Percentiles rank a stretch among this genome's conserved stretches.
Conservation (phyloP, 106 monocot species). For the Posidonia australis region DNA sequence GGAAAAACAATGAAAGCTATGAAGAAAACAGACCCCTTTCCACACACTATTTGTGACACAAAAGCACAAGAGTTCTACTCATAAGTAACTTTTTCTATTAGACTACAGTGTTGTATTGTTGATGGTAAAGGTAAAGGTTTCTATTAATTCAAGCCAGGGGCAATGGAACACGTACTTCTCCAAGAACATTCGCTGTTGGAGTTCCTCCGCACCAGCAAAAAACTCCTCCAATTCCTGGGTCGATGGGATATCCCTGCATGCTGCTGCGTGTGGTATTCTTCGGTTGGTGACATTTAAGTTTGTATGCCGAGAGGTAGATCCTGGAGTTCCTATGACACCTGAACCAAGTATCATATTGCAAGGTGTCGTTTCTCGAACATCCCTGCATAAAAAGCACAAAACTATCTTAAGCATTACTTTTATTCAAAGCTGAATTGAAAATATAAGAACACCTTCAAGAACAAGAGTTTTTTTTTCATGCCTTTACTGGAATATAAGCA, state of each 20-base stretch:
- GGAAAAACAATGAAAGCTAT: too few relatives aligned
- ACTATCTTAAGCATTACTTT: too few relatives aligned
- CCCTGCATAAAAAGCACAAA: conserved; percentile 14
- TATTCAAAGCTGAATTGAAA: too few relatives aligned
- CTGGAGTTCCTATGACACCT: conserved; percentile 17
- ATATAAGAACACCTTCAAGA: too few relatives aligned
- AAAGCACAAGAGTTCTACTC: too few relatives aligned
- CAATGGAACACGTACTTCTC: conserved; percentile 31
- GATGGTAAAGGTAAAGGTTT: too few relatives aligned
- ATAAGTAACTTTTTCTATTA: too few relatives aligned
- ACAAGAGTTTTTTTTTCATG: too few relatives aligned
- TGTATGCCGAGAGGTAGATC: conserved; percentile 21
- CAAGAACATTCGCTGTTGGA: conserved; percentile 25
- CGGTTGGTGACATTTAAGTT: conserved; percentile 4
- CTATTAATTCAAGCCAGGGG: neutral
- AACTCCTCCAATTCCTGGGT: conserved; percentile 44
- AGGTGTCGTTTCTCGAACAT: conserved; percentile 32
- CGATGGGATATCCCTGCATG: conserved; percentile 11
- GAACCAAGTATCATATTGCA: conserved; percentile 29
- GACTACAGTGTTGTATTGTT: too few relatives aligned
- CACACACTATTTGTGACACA: too few relatives aligned
- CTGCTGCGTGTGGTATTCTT: conserved; percentile 7
- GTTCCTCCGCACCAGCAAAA: conserved; percentile 31
- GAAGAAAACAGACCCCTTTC: too few relatives aligned
- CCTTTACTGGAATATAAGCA: too few relatives aligned